Conservation (phyloP, 2,329 filamentous ascomycete species). For the Alternaria viburni region DNA sequence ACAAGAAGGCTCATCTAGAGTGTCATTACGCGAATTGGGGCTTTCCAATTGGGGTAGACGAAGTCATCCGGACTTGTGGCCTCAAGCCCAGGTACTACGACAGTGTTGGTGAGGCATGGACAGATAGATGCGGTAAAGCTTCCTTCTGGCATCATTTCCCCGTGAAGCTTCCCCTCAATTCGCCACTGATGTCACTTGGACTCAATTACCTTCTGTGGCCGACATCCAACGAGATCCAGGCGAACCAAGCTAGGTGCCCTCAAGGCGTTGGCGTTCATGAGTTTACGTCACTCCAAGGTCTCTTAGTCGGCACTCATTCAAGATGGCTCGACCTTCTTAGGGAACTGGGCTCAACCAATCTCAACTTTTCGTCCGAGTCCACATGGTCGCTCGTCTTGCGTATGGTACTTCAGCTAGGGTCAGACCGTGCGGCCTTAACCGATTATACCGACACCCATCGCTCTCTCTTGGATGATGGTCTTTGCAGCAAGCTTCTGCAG, state of each 20-base stretch:
- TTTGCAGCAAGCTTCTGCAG: conserved; percentile 57
- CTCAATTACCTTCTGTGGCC: conserved; percentile 41
- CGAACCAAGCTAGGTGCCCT: conserved; percentile 59
- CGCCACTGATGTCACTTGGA: conserved; percentile 33
- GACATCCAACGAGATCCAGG: conserved; percentile 62
- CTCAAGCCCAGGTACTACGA: conserved; percentile 60
- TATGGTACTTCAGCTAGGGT: conserved; percentile 64
- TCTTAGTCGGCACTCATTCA: conserved; percentile 55
- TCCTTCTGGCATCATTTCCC: conserved; percentile 57
- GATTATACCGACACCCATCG: conserved; percentile 54
- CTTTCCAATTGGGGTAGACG: conserved; percentile 51
- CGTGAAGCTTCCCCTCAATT: conserved; percentile 47
- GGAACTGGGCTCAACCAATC: conserved; percentile 59
- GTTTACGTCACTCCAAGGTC: conserved; percentile 58
- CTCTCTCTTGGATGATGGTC: conserved; percentile 57
- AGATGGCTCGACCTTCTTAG: conserved; percentile 58
- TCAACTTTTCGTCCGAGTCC: conserved; percentile 66
- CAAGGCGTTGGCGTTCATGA: conserved; percentile 57
- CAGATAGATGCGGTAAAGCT: conserved; percentile 34
- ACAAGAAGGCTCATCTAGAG: conserved; percentile 54
- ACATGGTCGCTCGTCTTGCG: conserved; percentile 59
- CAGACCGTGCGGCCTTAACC: conserved; percentile 36
- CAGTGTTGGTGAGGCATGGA: conserved; percentile 47
- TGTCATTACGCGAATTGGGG: conserved; percentile 56
- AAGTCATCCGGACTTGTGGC: conserved; percentile 57